Base-by-base conservation (phyloP, 2,329 filamentous ascomycete genomes). In the Aspergillus sergii region DNA sequence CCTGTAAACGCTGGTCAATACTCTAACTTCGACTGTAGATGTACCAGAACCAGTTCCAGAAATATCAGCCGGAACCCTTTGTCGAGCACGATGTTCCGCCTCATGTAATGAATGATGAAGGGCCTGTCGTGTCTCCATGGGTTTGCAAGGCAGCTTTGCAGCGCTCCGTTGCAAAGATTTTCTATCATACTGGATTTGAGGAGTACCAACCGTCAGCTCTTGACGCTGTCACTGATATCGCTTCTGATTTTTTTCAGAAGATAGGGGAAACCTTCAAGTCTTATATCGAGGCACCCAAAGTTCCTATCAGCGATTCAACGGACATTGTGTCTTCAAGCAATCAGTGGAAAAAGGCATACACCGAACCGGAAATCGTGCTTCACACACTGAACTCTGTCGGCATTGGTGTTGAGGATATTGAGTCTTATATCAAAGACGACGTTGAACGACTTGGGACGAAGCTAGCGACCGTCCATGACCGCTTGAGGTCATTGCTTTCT, bases 11-110 rank as follows among this genome's bases (percentile, higher is more conserved):
- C 10, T 11, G n/a, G n/a, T 2, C 14, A 19, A 32, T 48, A 19
- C 36, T 5, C 46, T 59, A 34, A 41, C 66, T 69, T 59, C 39
- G 3, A 53, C n/a, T 16, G 21, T 70, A 95, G 91, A 91, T 96
- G 75, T 99, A 99, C 75, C 91, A 94, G 73, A 99, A 99, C 73
- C 95, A 99, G 77, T 99, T 99, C 72, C 93, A 94, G 68, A 97
- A 97, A 79, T 97, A 96, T 74, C 92, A 97, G 66, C 91, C 91
- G 0, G 90, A 94, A 74, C 92, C 93, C 0, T 97, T 99, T 66
- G 81, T 90, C 21, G 95, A 99, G 79, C 85, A 87, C 48, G 95
- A 98, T 73, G 89, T 95, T 58, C 90, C 93, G 57, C 88, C 93
- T n/a, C 91, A 95, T 74, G 94, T 97, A 60, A 89, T 95, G 60